Evolutionary conservation across 2,329 filamentous ascomycete species (phyloP), one percentile per base, ranked within the genome.

Genomic region (Colletotrichum echinochloae): DNA sequence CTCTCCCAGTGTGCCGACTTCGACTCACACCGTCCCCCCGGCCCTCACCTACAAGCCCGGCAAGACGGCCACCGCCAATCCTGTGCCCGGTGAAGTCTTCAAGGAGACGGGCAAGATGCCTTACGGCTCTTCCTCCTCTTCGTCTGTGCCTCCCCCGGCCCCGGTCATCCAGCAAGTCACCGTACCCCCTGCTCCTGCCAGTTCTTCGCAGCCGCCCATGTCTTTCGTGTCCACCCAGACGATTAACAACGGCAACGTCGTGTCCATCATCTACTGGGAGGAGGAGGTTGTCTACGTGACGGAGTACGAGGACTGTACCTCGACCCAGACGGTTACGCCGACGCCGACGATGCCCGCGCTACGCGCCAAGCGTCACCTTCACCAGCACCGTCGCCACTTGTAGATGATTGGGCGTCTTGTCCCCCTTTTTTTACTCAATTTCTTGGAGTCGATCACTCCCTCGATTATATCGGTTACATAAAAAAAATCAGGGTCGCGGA

Each of bases 191-290:
- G n/a, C 66, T 33, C 57, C 65, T 39, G 30, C 37, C 57, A 68
- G 49, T 30, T 59, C 64, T 20, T 33, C 67, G 6, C 51, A 57
- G 26, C 39, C 51, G 30, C 80, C 74, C 67, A 79, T 68, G 48
- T 68, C 74, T 73, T 83, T 73, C 77, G 82, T 54, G 71, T 87
- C 85, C 77, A 91, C 88, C 6, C 78, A 88, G 73, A 89, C 83
- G 71, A 72, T 85, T 56, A 90, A 88, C 23, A 80, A 80, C 11
- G 84, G 83, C 61, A 81, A 83, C 54, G 74, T 84, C 8, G 86
- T 91, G 16, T 83, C 83, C 72, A 85, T 90, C 79, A 83, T 91
- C 28, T 77, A 89, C 16, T 88, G 87, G 84, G 85, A 87, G 62
- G 83, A 90, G 79, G 83, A 87, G 55, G 75, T 84, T 5, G 83